Base-by-base conservation (phyloP, 768 basidiomycete genomes). In the Mycena indigotica region DNA sequence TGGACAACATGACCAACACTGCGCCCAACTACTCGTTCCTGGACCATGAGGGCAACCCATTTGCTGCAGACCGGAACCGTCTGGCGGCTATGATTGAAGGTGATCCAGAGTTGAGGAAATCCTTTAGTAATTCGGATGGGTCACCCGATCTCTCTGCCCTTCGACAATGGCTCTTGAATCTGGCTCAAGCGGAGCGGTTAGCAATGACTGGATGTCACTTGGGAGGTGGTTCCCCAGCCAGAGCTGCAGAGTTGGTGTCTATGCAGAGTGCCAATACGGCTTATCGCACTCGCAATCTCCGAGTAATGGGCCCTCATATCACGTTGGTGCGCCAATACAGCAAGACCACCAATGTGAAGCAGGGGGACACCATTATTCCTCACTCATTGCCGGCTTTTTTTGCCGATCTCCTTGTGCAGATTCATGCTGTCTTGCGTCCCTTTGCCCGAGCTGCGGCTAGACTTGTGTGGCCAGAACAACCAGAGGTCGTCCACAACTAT, bases 261-360 rank as follows among this genome's bases (percentile, higher is more conserved):
- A 68, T 64, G 29, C 58, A 70, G 4, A 68, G 71, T 16, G 69
- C 68, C 2, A 72, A 73, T 45, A 56, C 66, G 0, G 35, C 68
- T 17, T 62, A 61, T 30, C 57, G 38, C 2, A 28, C 50, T 0
- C 50, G 52, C 3, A 50, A 65, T n/a, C 24, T 63, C 5, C 26
- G 35, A 2, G 45, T 44, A 3, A 2, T 57, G 13, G 23, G 32
- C 10, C 12, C 5, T 5, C 21, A 44, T 23, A 13, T 44, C 8
- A 19, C n/a, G 15, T 19, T 44, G 8, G n/a, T 44, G 8, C 41
- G 41, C 5, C 41, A 44, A 19, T 44, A 44, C 41, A 44, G 5
- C 41, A 44, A 44, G n/a, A 44, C 41, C 8, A 15, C 41, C n/a
- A 8, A 6, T 21, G 23, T 44, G 15, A 44, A 6, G 6, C 8